Conservation (phyloP, 345 rosid genomes). For the Crucihimalaya himalaica region DNA sequence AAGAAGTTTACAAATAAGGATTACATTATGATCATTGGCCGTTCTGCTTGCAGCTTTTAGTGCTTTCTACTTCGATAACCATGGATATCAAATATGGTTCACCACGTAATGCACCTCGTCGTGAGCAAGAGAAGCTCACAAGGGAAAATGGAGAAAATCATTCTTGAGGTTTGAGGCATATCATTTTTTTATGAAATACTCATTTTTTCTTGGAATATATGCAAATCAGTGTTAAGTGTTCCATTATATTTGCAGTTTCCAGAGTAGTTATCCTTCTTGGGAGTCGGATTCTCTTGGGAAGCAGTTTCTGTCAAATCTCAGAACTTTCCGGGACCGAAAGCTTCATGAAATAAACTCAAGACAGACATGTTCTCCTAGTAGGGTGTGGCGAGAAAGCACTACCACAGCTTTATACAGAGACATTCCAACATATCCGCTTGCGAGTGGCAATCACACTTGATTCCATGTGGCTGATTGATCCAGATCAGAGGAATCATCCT, state of each 20-base stretch:
- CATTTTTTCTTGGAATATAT: neutral
- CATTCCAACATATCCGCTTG: constrained; percentile 41
- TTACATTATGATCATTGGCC: neutral
- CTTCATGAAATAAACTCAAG: constrained; percentile 54
- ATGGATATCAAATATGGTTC: constrained; percentile 88
- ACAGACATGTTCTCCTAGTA: constrained; percentile 47
- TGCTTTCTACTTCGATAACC: constrained; percentile 76
- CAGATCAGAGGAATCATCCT: constrained; percentile 72
- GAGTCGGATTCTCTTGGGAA: constrained; percentile 79
- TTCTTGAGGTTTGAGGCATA: constrained; percentile 71
- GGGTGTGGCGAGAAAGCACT: constrained; percentile 48
- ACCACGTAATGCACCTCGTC: constrained; percentile 52
- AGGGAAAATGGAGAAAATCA: constrained; percentile 98
- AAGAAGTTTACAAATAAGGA: neutral
- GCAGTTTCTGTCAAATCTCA: constrained; percentile 70
- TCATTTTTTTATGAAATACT: no score
- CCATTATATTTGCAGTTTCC: constrained; percentile 66
- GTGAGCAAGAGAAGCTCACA: constrained; percentile 78
- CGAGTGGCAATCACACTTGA: constrained; percentile 48
- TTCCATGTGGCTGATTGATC: constrained; percentile 68
- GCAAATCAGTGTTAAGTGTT: constrained; percentile 15
- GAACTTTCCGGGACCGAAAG: constrained; percentile 78
- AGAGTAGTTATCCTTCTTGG: constrained; percentile 88
- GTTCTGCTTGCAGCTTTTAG: constrained; percentile 65
- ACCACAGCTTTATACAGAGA: constrained; percentile 47